Percentiles rank a stretch among this genome's conserved stretches.
Conservation (phyloP, 129 eudicot species). For the Logfia minima region DNA sequence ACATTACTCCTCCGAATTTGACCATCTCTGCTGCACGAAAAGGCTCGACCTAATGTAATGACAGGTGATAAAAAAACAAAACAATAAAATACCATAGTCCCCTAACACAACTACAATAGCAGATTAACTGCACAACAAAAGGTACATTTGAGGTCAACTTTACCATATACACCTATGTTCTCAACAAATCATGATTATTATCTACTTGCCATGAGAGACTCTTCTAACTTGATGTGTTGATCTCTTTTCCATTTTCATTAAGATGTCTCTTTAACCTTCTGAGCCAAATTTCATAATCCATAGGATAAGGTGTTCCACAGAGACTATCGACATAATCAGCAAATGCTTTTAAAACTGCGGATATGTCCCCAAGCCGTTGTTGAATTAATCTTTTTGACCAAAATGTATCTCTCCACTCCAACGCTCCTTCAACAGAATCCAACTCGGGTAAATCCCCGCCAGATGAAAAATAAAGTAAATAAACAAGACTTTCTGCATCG, state of each 20-base stretch:
- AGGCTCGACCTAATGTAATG: slow-evolving; percentile 27
- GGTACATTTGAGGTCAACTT: slow-evolving; percentile 33
- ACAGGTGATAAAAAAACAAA: slow-evolving; percentile 35
- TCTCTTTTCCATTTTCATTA: slow-evolving; percentile 64
- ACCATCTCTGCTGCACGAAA: slow-evolving; percentile 19
- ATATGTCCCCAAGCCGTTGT: slow-evolving; percentile 90
- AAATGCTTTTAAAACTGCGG: slow-evolving; percentile 95
- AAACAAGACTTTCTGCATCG: slow-evolving; percentile 93
- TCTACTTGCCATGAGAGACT: background rate
- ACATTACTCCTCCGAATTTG: background rate
- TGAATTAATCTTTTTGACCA: slow-evolving; percentile 96
- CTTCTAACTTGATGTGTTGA: slow-evolving; percentile 43
- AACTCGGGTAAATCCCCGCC: slow-evolving; percentile 77
- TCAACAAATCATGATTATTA: slow-evolving; percentile 9
- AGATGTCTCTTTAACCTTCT: slow-evolving; percentile 76
- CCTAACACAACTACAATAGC: slow-evolving; percentile 16
- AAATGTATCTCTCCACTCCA: slow-evolving; percentile 83
- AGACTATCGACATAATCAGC: slow-evolving; percentile 95
- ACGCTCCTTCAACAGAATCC: slow-evolving; percentile 97
- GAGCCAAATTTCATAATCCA: slow-evolving; percentile 83
- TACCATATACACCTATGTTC: slow-evolving; percentile 37
- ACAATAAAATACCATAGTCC: slow-evolving; percentile 24
- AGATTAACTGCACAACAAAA: slow-evolving; percentile 30
- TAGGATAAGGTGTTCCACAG: slow-evolving; percentile 94
- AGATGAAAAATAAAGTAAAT: slow-evolving; percentile 74